Evolutionary conservation across 495 filamentous ascomycete genomes (phyloP), one percentile per base, ranked within the genome.

Genomic region (Saxispiralis lemnorum): DNA sequence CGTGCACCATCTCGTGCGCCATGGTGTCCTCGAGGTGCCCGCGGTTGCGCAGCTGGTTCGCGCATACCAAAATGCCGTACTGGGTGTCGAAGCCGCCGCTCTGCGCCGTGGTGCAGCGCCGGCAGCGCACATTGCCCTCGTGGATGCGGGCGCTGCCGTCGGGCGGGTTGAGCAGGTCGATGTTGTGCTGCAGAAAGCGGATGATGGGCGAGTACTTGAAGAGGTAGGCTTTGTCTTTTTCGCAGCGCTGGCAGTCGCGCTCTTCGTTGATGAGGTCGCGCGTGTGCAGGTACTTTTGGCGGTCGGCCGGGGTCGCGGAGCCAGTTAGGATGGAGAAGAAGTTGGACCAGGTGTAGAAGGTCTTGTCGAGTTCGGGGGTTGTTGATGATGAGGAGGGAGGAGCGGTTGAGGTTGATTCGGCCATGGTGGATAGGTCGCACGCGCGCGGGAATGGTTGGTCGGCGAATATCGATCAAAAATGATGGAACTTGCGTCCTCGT

Each of bases 1-100:
- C 88, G 65, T 97, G 89, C 42, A 97, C 78, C 79, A 97, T 86
- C 66, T 97, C 89, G 63, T 97, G 89, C 34, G 89, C 80, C 56
- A 97, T 66, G 28, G 84, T 93, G 58, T 97, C 89, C 66, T 97
- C 89, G 49, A 92, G 54, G 54, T 92, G 81, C 1, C 73, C 68
- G 37, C 72, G 66, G 53, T 79, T 72, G 37, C 73, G 63, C 59
- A 95, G 66, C 59, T 82, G 73, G 56, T 97, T 96, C 21, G 92
- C 81, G 58, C 92, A 96, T 2, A 97, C 59, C 56, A 86, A 48
- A 39, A 97, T 94, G 3, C 89, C 89, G 52, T 82, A 79, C 24
- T 80, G 67, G 0, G 81, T 75, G 55, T 77, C 74, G 50, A 95
- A 94, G 0, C 89, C 92, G 12, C 88, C 89, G 11, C 66, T 67